Conservation (phyloP, 495 filamentous ascomycete genomes). For the Neurospora sp. region DNA sequence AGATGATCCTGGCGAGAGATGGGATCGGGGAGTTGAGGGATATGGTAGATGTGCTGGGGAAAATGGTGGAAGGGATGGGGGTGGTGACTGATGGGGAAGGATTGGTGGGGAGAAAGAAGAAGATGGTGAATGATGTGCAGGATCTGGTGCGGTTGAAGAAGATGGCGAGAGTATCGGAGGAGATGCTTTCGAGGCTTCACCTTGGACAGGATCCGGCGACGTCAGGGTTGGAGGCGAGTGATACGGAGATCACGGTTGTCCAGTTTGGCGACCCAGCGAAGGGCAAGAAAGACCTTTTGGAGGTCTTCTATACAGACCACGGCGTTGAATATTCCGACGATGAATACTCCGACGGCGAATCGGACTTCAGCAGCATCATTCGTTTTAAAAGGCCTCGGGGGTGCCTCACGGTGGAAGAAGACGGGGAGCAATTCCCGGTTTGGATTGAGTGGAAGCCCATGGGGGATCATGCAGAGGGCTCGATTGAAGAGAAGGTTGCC, state of each 20-base stretch:
- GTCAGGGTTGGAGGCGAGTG: background rate
- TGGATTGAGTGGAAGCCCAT: constrained; percentile 26
- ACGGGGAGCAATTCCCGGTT: constrained; percentile 8
- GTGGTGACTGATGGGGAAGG: too few relatives aligned
- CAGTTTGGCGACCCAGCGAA: background rate
- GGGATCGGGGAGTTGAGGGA: too few relatives aligned
- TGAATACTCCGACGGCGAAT: background rate
- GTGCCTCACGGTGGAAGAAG: background rate
- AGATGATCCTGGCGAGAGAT: too few relatives aligned
- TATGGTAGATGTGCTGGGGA: too few relatives aligned
- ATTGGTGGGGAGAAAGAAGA: too few relatives aligned
- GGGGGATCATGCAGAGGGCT: constrained; percentile 1
- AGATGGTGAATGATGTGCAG: too few relatives aligned
- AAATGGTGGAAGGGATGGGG: background rate
- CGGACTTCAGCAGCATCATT: accelerated
- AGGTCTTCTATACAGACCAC: constrained; percentile 6
- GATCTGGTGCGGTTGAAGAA: too few relatives aligned
- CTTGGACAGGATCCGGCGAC: background rate
- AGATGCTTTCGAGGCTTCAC: constrained; percentile 14
- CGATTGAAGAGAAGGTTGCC: constrained; percentile 10
- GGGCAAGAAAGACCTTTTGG: background rate
- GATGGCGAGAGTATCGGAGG: constrained; percentile 16
- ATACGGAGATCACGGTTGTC: constrained; percentile 8
- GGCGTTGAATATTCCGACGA: background rate
- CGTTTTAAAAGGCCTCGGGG: constrained; percentile 7